Evolutionary conservation across 1,139 yeast genomes (phyloP), one percentile per base, ranked within the genome.

Genomic region (Petasospora rhodanensis): DNA sequence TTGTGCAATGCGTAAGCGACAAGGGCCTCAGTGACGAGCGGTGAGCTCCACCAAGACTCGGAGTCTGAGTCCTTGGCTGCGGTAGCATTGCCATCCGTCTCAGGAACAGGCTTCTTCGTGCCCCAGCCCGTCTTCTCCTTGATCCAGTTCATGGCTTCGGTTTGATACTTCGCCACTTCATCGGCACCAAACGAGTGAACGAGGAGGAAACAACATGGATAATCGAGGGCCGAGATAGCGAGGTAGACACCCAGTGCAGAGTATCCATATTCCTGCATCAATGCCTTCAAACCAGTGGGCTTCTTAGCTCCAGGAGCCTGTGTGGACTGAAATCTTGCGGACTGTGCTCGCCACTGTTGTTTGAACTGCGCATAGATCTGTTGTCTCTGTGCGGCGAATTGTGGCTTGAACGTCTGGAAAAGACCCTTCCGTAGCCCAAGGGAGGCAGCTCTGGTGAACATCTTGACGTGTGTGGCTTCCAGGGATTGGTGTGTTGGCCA

Each of bases 1-100:
- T 93, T 91, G 65, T 91, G 98, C 34, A 91, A 66, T 5, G 96
- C 96, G 56, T 91, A 91, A 0, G 98, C 98, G 43, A 93, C 71
- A 14, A 86, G 79, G 49, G 86, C 76, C 57, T 91, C 96, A 0
- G 87, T 75, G 54, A 74, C 59, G 19, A 82, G 49, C 5, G 74
- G 64, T 12, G 62, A 51, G 6, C 67, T 72, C 49, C 69, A 68
- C 61, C 56, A 33, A 4, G 43, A 38, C 5, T 24, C 18, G 3
- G 18, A 17, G 10, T 34, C 35, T 11, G 23, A 31, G 28, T 55
- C 47, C 16, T 51, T 52, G 14, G 49, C 54, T 5, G 48, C 40
- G 8, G 39, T 35, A 4, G 18, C 22, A 10, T 43, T 33, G 4
- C 40, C 43, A 5, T 45, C 40, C 11, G 42, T 46, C 7, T 27